Percentiles rank a stretch among this genome's conserved stretches.
These are phyloP conservation scores for Mortierella sp. DNA, from an alignment of 371 early-diverging fungal genomes.

Conservation along the genomic window DNA sequence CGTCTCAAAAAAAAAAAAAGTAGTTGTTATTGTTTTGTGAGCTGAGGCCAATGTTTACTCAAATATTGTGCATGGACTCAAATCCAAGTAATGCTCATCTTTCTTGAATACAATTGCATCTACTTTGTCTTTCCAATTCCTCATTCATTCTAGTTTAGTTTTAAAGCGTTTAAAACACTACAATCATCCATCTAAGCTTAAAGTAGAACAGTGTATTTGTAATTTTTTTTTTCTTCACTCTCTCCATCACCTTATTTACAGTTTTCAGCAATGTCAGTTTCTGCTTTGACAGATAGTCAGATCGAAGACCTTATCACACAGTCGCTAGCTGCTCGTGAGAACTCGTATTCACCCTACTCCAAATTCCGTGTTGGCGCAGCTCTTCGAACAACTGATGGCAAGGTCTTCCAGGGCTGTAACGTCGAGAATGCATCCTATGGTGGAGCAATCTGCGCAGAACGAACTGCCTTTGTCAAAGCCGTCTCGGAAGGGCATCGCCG, in stretches of 20 bases:
- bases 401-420: slow-evolving; percentile 77
- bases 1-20: no score
- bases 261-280: not conserved
- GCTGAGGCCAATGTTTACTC: not conserved
- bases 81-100: not conserved
- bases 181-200: not conserved
- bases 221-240: not conserved
- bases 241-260: not conserved
- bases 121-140: not conserved
- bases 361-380: slow-evolving; percentile 91
- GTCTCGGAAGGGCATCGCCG: slow-evolving; percentile 77
- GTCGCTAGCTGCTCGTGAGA: slow-evolving; percentile 59
- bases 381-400: slow-evolving; percentile 71
- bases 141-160: not conserved
- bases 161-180: not conserved
- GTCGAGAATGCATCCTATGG: slow-evolving; percentile 87
- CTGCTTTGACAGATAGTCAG: slow-evolving; percentile 29
- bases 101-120: not conserved
- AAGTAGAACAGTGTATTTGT: not conserved
- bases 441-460: slow-evolving; percentile 85
- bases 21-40: not conserved
- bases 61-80: no score
- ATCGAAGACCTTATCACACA: slow-evolving; percentile 40
- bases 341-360: slow-evolving; percentile 83
- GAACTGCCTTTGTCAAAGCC: slow-evolving; percentile 86